Evolutionary conservation across 2,329 filamentous ascomycete genomes (phyloP).

Genomic region (Basipetospora chlamydospora): DNA sequence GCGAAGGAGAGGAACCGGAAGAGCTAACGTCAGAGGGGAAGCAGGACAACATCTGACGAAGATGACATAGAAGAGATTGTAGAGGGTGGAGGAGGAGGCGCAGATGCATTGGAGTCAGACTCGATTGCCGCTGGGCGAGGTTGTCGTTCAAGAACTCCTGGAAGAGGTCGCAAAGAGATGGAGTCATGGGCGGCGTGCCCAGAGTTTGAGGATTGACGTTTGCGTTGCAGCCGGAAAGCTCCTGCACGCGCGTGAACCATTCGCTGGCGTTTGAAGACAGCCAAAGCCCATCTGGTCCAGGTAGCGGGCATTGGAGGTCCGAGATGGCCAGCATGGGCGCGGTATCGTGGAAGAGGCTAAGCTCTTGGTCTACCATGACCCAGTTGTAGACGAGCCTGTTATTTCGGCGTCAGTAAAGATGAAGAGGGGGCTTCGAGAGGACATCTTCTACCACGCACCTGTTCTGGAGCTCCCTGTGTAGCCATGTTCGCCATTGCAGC

Average conservation of each 20-base stretch:
- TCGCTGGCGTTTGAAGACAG: constrained; percentile 39
- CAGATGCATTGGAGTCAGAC: constrained; percentile 39
- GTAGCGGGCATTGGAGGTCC: constrained; percentile 50
- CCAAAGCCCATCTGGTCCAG: constrained; percentile 48
- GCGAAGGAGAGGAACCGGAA: constrained; percentile 22
- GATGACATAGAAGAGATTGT: constrained; percentile 49
- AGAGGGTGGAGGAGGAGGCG: constrained; percentile 55
- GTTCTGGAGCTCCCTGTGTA: constrained; percentile 48
- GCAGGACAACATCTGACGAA: constrained; percentile 50
- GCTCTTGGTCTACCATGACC: constrained; percentile 60
- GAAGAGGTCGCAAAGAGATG: constrained; percentile 51
- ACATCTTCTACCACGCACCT: constrained; percentile 37
- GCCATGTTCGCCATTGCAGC: constrained; percentile 49
- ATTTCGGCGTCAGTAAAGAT: constrained; percentile 2
- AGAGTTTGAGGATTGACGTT: constrained; percentile 37
- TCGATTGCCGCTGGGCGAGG: constrained; percentile 30
- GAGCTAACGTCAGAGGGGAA: constrained; percentile 42
- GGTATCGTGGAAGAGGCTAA: constrained; percentile 51
- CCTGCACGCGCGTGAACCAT: constrained; percentile 46
- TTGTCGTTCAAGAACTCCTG: constrained; percentile 53
- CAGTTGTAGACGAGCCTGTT: constrained; percentile 56
- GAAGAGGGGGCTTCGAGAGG: no score
- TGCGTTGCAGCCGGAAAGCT: constrained; percentile 36
- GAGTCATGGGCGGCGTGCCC: constrained; percentile 23
- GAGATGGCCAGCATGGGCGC: constrained; percentile 48